Percentiles rank a stretch among this genome's conserved stretches.
phyloP scores from a whole-genome alignment of 257 asterid genomes.

The Penstemon davidsonii region DNA sequence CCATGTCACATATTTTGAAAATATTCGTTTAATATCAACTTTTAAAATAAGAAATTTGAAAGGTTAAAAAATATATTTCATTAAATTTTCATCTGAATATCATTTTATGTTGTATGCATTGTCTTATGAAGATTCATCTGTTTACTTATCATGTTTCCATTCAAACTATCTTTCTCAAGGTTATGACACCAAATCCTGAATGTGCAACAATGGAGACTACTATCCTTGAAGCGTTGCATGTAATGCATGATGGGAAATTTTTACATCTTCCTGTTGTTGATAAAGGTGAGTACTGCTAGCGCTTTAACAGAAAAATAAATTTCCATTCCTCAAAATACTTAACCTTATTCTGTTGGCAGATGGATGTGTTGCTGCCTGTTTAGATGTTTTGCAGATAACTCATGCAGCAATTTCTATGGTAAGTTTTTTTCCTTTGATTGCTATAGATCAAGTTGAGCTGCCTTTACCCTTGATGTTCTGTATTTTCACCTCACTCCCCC shows the following conservation, averaged over 20 bases:
- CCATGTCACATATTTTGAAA: slow-evolving; percentile 8
- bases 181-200: slow-evolving; percentile 88
- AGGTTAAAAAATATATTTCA: too few relatives aligned
- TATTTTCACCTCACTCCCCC: neutral
- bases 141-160: slow-evolving; percentile 24
- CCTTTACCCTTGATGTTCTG: slow-evolving; percentile 1
- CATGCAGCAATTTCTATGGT: slow-evolving; percentile 94
- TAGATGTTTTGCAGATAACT: slow-evolving; percentile 91
- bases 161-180: slow-evolving; percentile 46
- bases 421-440: slow-evolving; percentile 25
- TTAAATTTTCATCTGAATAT: neutral
- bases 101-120: slow-evolving; percentile 11
- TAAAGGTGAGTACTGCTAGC: slow-evolving; percentile 54
- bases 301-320: neutral
- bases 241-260: slow-evolving; percentile 89
- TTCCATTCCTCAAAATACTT: neutral
- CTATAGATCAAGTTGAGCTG: slow-evolving; percentile 19
- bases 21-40: neutral
- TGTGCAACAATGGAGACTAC: slow-evolving; percentile 80
- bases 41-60: neutral
- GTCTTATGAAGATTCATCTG: slow-evolving; percentile 24
- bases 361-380: slow-evolving; percentile 64
- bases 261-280: slow-evolving; percentile 89
- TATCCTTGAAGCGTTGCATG: slow-evolving; percentile 87
- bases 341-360: slow-evolving; percentile 52